Percentiles rank a stretch among this genome's conserved stretches.
These are phyloP conservation scores for Fomitiporia mediterranea DNA, from an alignment of 1,284 basidiomycete genomes.

Conservation along the genomic window DNA sequence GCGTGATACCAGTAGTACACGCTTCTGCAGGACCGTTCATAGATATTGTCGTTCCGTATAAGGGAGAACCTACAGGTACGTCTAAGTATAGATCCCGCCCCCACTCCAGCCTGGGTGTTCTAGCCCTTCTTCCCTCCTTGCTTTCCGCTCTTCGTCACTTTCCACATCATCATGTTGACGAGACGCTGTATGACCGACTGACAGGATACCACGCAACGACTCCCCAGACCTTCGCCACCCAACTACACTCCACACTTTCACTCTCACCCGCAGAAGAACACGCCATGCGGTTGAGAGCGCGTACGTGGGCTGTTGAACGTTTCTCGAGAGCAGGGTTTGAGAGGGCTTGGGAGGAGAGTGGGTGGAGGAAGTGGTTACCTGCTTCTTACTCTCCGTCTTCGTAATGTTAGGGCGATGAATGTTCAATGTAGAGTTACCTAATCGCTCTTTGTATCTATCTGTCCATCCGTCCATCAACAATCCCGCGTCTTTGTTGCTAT, in stretches of 20 bases:
- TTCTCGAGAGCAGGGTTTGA: slow-evolving; percentile 81
- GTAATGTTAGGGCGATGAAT: too few species aligned
- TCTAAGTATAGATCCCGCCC: too few species aligned
- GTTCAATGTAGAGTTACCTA: too few species aligned
- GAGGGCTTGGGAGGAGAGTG: slow-evolving; percentile 62
- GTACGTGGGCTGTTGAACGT: slow-evolving; percentile 61
- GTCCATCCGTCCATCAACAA: too few species aligned
- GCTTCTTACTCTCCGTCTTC: background rate
- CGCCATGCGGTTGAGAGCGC: slow-evolving; percentile 63
- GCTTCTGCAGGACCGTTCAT: slow-evolving; percentile 89
- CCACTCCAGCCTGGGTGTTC: background rate
- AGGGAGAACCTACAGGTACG: slow-evolving; percentile 65
- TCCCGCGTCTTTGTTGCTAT: too few species aligned
- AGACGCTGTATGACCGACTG: background rate
- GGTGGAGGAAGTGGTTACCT: slow-evolving; percentile 40
- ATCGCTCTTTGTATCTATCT: too few species aligned
- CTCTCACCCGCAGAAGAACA: slow-evolving; percentile 52
- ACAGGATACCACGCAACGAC: slow-evolving; percentile 80
- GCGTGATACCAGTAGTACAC: slow-evolving; percentile 89
- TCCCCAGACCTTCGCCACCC: slow-evolving; percentile 64
- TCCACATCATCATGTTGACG: background rate
- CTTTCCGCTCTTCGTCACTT: background rate
- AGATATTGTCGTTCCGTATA: slow-evolving; percentile 85
- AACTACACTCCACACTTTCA: slow-evolving; percentile 62
- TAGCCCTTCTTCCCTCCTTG: background rate